Conservation (phyloP, 495 filamentous ascomycete genomes). For the Lophiostoma macrostomum region DNA sequence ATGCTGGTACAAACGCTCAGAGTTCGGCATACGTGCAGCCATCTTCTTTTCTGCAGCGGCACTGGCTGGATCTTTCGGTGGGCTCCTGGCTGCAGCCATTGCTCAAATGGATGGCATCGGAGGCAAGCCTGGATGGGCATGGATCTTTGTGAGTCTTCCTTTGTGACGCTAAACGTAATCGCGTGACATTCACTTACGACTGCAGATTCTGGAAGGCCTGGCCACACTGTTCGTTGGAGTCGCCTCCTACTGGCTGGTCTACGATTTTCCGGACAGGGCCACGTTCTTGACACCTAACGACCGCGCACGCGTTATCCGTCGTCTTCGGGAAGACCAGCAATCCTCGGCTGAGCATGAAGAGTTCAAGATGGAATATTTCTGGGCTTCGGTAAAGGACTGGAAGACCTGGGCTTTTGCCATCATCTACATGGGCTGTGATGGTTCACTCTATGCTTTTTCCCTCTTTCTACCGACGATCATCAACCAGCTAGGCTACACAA, state of each 20-base stretch:
- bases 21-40: slow-evolving; percentile 74
- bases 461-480: slow-evolving; percentile 90
- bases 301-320: slow-evolving; percentile 66
- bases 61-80: slow-evolving; percentile 81
- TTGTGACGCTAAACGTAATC: neutral
- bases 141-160: slow-evolving; percentile 60
- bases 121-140: slow-evolving; percentile 68
- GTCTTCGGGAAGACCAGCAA: slow-evolving; percentile 75
- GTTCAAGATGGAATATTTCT: slow-evolving; percentile 74
- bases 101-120: slow-evolving; percentile 69
- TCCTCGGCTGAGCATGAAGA: slow-evolving; percentile 73
- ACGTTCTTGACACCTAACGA: slow-evolving; percentile 72
- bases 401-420: slow-evolving; percentile 69
- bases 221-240: slow-evolving; percentile 71
- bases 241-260: slow-evolving; percentile 77
- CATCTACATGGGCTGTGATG: slow-evolving; percentile 47
- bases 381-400: slow-evolving; percentile 75
- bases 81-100: slow-evolving; percentile 76
- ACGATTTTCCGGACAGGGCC: slow-evolving; percentile 85
- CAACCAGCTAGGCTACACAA: slow-evolving; percentile 64
- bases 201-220: slow-evolving; percentile 63
- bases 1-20: slow-evolving; percentile 80
- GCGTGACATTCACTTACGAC: neutral
- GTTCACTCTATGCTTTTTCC: slow-evolving; percentile 81
- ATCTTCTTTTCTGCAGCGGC: slow-evolving; percentile 92